These are phyloP conservation scores for Pugionium dolabratum DNA, from an alignment of 345 rosid species.

Conservation along the genomic window DNA sequence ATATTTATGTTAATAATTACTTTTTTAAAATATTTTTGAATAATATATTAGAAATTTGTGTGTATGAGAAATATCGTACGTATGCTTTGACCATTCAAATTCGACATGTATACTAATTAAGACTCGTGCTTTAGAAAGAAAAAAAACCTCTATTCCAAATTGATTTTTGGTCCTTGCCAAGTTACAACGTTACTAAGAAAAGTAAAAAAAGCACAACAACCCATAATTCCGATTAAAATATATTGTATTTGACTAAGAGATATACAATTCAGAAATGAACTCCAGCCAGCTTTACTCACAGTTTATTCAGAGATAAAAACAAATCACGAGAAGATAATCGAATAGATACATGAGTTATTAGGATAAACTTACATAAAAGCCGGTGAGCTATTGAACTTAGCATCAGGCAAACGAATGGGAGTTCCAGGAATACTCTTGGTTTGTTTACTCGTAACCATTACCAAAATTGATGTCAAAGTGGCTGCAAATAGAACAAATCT, in stretches of 20 bases:
- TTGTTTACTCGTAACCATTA: constrained; percentile 67
- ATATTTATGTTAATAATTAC: too few relatives aligned
- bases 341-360: background rate
- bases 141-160: background rate
- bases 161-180: background rate
- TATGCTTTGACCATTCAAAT: constrained; percentile 2
- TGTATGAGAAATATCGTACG: too few relatives aligned
- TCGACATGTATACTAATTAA: background rate
- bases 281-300: background rate
- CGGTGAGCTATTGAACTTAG: constrained; percentile 70
- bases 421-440: constrained; percentile 40
- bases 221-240: too few relatives aligned
- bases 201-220: too few relatives aligned
- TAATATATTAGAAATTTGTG: too few relatives aligned
- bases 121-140: background rate
- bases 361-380: constrained; percentile 65
- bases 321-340: too few relatives aligned
- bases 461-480: constrained; percentile 48
- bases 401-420: constrained; percentile 14
- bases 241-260: constrained; percentile 4
- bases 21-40: too few relatives aligned
- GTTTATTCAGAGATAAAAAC: background rate
- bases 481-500: constrained; percentile 62
- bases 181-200: background rate
- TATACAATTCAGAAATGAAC: constrained; percentile 8